Conservation (phyloP, 495 filamentous ascomycete species). For the Penicillium samsonianum region DNA sequence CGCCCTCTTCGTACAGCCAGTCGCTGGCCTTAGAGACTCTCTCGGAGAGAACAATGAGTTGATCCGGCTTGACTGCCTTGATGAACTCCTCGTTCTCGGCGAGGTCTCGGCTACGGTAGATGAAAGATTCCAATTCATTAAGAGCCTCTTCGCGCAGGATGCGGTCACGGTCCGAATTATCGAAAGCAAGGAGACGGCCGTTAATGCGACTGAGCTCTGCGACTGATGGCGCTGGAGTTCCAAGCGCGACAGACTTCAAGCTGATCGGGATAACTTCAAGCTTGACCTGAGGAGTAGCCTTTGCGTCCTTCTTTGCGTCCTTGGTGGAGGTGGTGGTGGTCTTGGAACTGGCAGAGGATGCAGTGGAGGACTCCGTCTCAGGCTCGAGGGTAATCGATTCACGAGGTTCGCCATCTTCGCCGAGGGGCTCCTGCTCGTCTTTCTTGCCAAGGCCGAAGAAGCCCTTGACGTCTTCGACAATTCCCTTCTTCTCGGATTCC, state of each 20-base stretch:
- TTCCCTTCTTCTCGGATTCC: conserved; percentile 71
- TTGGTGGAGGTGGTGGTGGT: conserved; percentile 47
- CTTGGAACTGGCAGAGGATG: conserved; percentile 42
- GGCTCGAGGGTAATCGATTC: conserved; percentile 53
- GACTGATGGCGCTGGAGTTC: conserved; percentile 56
- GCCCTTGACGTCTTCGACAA: conserved; percentile 91
- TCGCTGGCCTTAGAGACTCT: conserved; percentile 69
- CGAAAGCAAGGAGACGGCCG: conserved; percentile 75
- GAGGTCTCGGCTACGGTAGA: conserved; percentile 83
- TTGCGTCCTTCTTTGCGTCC: conserved; percentile 56
- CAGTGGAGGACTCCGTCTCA: conserved; percentile 51
- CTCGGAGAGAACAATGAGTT: conserved; percentile 61
- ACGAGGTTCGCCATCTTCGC: conserved; percentile 53
- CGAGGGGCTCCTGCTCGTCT: conserved; percentile 73
- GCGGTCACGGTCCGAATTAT: conserved; percentile 76
- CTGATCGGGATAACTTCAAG: conserved; percentile 69
- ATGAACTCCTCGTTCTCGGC: conserved; percentile 74
- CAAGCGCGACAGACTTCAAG: conserved; percentile 61
- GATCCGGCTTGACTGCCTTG: conserved; percentile 62
- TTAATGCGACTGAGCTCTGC: conserved; percentile 66
- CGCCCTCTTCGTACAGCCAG: conserved; percentile 89
- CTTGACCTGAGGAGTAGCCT: conserved; percentile 58
- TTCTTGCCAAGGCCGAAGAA: conserved; percentile 95
- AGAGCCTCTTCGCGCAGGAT: conserved; percentile 79
- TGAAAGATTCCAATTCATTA: conserved; percentile 92